These are phyloP conservation scores for Lichtheimia corymbifera DNA, from an alignment of 371 early-diverging fungal species.

Conservation along the genomic window DNA sequence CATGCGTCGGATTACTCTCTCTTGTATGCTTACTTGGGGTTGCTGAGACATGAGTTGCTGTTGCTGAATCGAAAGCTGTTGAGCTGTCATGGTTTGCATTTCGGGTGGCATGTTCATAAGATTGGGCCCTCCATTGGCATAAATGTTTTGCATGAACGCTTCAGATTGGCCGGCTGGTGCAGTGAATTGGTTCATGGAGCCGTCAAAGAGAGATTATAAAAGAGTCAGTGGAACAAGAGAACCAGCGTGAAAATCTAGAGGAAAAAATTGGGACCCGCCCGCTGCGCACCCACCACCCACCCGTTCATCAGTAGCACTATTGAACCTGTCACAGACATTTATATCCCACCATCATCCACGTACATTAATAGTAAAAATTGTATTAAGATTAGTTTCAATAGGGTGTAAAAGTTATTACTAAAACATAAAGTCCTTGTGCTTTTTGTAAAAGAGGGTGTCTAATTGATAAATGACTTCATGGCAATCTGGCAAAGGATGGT, in stretches of 20 bases:
- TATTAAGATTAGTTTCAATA: background rate
- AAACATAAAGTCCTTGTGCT: background rate
- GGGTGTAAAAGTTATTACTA: background rate
- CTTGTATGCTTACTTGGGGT: constrained; percentile 16
- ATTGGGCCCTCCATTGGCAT: constrained; percentile 20
- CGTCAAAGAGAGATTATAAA: too few species aligned
- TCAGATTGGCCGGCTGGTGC: constrained; percentile 29
- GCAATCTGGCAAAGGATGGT: background rate
- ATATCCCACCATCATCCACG: too few species aligned
- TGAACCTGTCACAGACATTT: too few species aligned
- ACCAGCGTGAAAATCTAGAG: too few species aligned
- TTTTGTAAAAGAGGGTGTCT: constrained; percentile 8
- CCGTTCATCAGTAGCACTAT: too few species aligned
- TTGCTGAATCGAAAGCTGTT: constrained; percentile 19
- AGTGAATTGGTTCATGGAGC: constrained; percentile 35
- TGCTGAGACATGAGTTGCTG: constrained; percentile 18
- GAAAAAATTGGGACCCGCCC: too few species aligned
- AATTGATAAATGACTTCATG: constrained; percentile 11
- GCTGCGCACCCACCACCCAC: too few species aligned
- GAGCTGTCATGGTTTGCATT: constrained; percentile 27
- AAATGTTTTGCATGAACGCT: constrained; percentile 30
- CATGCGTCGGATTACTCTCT: too few species aligned
- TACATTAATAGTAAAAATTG: too few species aligned
- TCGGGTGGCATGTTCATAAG: constrained; percentile 38
- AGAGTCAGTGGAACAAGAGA: too few species aligned